Conservation (phyloP, 257 asterid genomes). For the Solanum chiquidenum region DNA sequence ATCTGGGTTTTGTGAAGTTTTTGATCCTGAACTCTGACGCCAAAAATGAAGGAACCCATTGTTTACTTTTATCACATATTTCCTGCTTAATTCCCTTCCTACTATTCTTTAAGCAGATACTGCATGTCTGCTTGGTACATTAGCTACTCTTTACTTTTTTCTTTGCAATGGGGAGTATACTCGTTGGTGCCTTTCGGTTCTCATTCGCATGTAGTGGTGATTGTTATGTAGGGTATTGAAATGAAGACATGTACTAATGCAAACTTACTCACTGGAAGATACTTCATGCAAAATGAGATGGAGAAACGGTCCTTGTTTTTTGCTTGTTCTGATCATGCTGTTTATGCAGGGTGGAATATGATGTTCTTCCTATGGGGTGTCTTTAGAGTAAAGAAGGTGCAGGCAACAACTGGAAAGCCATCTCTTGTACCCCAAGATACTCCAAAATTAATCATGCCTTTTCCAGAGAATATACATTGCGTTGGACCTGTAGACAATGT, state of each 20-base stretch:
- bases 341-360: slow-evolving; percentile 72
- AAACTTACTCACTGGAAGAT: neutral
- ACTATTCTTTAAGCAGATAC: neutral
- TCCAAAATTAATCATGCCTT: slow-evolving; percentile 41
- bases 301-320: neutral
- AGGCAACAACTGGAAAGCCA: slow-evolving; percentile 24
- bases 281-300: neutral
- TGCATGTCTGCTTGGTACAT: neutral
- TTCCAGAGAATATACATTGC: slow-evolving; percentile 48
- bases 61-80: neutral
- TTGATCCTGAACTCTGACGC: neutral
- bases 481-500: slow-evolving; percentile 29
- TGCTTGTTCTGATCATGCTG: neutral
- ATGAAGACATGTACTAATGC: neutral
- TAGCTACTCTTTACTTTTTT: neutral
- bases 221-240: neutral
- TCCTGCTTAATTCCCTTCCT: neutral
- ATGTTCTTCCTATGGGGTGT: slow-evolving; percentile 83
- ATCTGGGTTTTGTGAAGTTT: neutral
- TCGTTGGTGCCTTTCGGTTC: neutral
- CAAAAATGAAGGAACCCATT: neutral
- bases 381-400: slow-evolving; percentile 63
- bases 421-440: slow-evolving; percentile 26
- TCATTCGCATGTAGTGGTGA: neutral
- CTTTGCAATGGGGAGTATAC: neutral